Evolutionary conservation across 2,329 filamentous ascomycete genomes (phyloP).

Genomic region (Exophiala lecanii-corni): DNA sequence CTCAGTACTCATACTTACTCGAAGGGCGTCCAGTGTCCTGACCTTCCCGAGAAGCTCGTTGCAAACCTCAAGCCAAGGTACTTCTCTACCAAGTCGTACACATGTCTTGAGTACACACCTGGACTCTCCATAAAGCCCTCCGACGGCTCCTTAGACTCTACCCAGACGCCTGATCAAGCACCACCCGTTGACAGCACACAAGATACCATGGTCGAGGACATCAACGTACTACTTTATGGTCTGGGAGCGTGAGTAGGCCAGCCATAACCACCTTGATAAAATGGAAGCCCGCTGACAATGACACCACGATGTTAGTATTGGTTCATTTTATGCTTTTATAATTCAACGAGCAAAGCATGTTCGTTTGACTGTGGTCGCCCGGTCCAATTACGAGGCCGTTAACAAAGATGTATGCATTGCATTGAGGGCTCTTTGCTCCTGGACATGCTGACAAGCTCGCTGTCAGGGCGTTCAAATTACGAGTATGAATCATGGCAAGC

Average conservation of each 20-base stretch:
- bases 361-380: constrained; percentile 40
- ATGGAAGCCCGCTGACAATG: background rate
- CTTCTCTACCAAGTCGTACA: no score
- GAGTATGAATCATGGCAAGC: constrained; percentile 40
- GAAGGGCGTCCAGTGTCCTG: no score
- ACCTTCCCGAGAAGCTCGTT: no score
- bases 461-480: constrained; percentile 39
- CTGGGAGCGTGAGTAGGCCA: constrained; percentile 48
- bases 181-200: no score
- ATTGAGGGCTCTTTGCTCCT: background rate
- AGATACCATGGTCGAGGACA: constrained; percentile 30
- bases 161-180: no score
- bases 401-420: constrained; percentile 34
- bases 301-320: constrained; percentile 50
- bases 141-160: no score
- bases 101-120: no score
- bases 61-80: no score
- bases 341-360: constrained; percentile 40
- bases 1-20: no score
- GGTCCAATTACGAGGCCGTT: constrained; percentile 44
- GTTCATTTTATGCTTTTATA: constrained; percentile 56
- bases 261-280: background rate
- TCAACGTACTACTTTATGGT: constrained; percentile 49
- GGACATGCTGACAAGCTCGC: background rate
- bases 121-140: no score